These are phyloP conservation scores for Phylloporus arenicola DNA, from an alignment of 768 basidiomycete genomes.

Conservation along the genomic window DNA sequence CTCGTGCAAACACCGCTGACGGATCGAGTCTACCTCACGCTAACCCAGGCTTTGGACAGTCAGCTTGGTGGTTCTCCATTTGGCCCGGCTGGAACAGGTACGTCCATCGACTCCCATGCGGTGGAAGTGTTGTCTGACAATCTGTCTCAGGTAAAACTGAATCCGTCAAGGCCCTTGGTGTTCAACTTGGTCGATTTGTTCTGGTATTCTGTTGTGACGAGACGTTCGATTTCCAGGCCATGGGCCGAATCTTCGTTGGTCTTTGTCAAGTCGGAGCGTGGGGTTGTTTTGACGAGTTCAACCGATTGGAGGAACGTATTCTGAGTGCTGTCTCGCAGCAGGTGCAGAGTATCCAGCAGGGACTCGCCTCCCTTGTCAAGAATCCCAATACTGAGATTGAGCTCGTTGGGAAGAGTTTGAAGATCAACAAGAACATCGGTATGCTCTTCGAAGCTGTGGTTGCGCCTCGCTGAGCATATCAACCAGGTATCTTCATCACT, in stretches of 20 bases:
- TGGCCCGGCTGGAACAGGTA: conserved; percentile 95
- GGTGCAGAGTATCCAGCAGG: conserved; percentile 97
- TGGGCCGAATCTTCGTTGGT: conserved; percentile 99
- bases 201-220: conserved; percentile 99
- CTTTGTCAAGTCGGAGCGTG: conserved; percentile 99
- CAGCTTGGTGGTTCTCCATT: conserved; percentile 97
- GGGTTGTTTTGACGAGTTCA: conserved; percentile 98
- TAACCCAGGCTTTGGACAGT: conserved; percentile 92
- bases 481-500: conserved; percentile 90
- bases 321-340: conserved; percentile 98
- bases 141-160: conserved; percentile 81
- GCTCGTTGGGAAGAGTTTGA: conserved; percentile 89
- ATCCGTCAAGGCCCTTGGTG: conserved; percentile 97
- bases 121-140: conserved; percentile 1
- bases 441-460: conserved; percentile 4
- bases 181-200: conserved; percentile 97
- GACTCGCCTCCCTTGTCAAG: conserved; percentile 74
- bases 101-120: conserved; percentile 9
- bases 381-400: conserved; percentile 91
- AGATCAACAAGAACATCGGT: conserved; percentile 93
- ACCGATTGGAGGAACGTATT: conserved; percentile 96
- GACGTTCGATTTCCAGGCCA: conserved; percentile 98
- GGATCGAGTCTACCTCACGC: conserved; percentile 91
- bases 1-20: conserved; percentile 98
- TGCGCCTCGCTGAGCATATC: conserved; percentile 6